These are phyloP conservation scores for Phytopythium litorale DNA, from an alignment of 352 stramenopile genomes.

Conservation along the genomic window DNA sequence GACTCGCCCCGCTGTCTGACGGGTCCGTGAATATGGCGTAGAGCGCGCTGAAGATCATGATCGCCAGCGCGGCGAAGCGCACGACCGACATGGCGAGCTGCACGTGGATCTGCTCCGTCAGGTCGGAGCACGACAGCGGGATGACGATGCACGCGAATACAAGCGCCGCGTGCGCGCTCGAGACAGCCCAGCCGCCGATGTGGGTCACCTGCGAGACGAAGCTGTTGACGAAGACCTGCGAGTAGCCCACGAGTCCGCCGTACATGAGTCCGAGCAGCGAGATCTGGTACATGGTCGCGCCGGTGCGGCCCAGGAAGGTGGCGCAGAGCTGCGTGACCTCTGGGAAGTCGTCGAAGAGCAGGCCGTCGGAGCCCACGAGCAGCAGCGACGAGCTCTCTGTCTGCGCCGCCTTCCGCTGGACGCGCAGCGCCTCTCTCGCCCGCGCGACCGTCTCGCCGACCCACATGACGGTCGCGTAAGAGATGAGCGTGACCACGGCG, in stretches of 20 bases:
- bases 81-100: constrained; percentile 87
- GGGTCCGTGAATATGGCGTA: constrained; percentile 71
- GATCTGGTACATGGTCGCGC: constrained; percentile 78
- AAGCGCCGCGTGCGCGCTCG: constrained; percentile 48
- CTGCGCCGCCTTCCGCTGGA: constrained; percentile 10
- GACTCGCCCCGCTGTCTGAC: constrained; percentile 42
- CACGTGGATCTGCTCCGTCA: constrained; percentile 88
- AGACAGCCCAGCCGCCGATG: constrained; percentile 44
- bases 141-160: constrained; percentile 84
- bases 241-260: constrained; percentile 85
- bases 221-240: constrained; percentile 89
- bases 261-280: constrained; percentile 89
- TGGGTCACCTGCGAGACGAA: constrained; percentile 69
- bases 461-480: constrained; percentile 90
- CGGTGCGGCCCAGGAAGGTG: constrained; percentile 55
- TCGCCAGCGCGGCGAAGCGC: constrained; percentile 82
- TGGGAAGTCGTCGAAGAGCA: constrained; percentile 57
- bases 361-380: background rate
- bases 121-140: constrained; percentile 84
- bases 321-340: constrained; percentile 81
- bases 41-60: constrained; percentile 83
- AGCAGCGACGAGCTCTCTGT: constrained; percentile 9
- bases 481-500: constrained; percentile 71
- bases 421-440: constrained; percentile 30
- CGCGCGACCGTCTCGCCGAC: constrained; percentile 73